Percentiles rank a stretch among this genome's conserved stretches.
Evolutionary conservation across 2,329 filamentous ascomycete genomes (phyloP).

Genomic region (Ambrosiella cleistominuta): DNA sequence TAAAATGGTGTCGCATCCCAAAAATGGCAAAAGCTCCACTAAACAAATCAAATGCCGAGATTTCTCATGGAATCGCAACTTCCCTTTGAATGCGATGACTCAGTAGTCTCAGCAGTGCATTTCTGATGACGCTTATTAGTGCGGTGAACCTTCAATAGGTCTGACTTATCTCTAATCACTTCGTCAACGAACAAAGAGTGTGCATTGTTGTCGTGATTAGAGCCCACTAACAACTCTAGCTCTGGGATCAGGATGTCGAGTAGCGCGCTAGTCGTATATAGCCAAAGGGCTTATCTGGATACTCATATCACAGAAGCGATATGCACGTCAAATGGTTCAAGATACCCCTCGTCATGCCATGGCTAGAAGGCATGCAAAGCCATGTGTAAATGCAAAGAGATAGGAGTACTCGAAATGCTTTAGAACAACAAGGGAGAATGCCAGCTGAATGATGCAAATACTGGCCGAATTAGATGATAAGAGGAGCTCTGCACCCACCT

Average conservation of each 20-base stretch:
- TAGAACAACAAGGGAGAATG: too few species aligned
- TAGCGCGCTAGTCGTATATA: not conserved
- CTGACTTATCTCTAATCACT: not conserved
- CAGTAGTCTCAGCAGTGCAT: not conserved
- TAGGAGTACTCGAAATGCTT: too few species aligned
- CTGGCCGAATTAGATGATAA: too few species aligned
- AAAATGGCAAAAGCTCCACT: too few species aligned
- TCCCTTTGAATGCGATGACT: not conserved
- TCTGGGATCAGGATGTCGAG: too few species aligned
- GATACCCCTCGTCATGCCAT: not conserved
- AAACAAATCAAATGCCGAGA: too few species aligned
- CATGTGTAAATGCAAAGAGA: not conserved
- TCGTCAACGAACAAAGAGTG: not conserved
- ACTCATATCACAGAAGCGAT: not conserved
- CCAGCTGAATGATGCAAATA: too few species aligned
- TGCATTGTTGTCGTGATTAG: not conserved
- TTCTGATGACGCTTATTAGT: not conserved
- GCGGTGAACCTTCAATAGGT: too few species aligned
- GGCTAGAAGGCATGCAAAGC: not conserved
- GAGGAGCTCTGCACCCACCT: too few species aligned
- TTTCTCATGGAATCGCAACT: not conserved
- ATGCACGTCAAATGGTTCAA: not conserved
- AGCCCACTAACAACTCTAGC: too few species aligned
- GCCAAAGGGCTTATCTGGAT: not conserved
- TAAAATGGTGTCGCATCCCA: too few species aligned